These are phyloP conservation scores for Dryas octopetala DNA, from an alignment of 306 rosid genomes.

Conservation along the genomic window DNA sequence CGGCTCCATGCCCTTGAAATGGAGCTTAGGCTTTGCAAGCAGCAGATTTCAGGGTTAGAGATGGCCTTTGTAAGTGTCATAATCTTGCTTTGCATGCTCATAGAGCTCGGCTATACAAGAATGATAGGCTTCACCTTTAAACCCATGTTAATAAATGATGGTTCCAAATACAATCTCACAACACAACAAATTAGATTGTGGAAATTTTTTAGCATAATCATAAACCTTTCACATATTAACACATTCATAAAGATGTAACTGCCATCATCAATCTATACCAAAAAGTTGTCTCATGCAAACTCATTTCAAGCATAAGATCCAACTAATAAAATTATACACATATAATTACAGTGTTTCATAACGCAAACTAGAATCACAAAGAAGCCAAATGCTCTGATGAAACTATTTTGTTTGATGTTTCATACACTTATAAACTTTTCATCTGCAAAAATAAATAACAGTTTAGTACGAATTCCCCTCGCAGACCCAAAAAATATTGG, in stretches of 20 bases:
- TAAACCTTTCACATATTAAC: not conserved
- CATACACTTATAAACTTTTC: too few relatives aligned
- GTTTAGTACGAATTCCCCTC: too few relatives aligned
- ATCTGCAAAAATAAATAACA: too few relatives aligned
- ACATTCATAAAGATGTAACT: not conserved
- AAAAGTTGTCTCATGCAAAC: not conserved
- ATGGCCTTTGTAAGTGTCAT: slow-evolving; percentile 60
- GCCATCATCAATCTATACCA: not conserved
- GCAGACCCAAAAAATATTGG: too few relatives aligned
- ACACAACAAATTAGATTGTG: not conserved
- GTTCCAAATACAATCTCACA: not conserved
- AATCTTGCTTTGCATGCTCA: not conserved
- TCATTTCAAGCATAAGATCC: not conserved
- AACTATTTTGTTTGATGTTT: too few relatives aligned
- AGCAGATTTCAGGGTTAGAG: slow-evolving; percentile 50
- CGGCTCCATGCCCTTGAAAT: slow-evolving; percentile 49
- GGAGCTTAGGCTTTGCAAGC: slow-evolving; percentile 63
- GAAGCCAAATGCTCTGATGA: too few relatives aligned
- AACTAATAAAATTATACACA: not conserved
- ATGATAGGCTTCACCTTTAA: not conserved
- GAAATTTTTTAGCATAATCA: not conserved
- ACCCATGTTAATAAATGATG: not conserved
- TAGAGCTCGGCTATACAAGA: not conserved
- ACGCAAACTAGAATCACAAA: too few relatives aligned
- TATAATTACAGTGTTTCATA: too few relatives aligned